phyloP scores from a whole-genome alignment of 176 grass and related monocot genomes.

The Tillandsia fasciculata region DNA sequence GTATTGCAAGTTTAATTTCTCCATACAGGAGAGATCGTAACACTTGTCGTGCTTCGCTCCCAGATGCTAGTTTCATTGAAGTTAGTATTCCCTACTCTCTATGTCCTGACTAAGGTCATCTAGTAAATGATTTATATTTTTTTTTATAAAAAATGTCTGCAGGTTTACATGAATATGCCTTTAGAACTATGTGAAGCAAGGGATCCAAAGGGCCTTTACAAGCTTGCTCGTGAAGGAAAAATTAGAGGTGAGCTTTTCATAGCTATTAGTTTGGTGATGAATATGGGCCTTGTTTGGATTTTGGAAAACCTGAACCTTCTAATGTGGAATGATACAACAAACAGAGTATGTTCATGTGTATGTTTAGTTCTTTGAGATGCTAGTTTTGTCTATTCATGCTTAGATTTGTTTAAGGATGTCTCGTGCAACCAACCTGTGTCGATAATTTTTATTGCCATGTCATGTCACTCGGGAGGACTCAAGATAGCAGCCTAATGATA shows the following conservation, averaged over 20 bases:
- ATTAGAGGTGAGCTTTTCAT: constrained; percentile 61
- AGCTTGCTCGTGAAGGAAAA: constrained; percentile 91
- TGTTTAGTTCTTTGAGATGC: too few relatives aligned
- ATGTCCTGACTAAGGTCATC: not conserved
- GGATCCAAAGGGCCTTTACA: constrained; percentile 96
- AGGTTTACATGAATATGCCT: constrained; percentile 99
- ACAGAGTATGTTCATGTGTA: too few relatives aligned
- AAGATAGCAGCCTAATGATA: too few relatives aligned
- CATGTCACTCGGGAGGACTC: too few relatives aligned
- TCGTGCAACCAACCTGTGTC: too few relatives aligned
- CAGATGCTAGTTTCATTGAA: constrained; percentile 79
- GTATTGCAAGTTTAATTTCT: constrained; percentile 97
- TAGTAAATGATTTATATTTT: not conserved
- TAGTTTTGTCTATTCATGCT: too few relatives aligned
- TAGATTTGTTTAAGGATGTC: too few relatives aligned
- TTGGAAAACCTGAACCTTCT: not conserved
- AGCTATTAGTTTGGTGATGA: not conserved
- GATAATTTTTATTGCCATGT: too few relatives aligned
- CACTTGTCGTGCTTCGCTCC: constrained; percentile 61
- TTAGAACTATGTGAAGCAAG: constrained; percentile 87
- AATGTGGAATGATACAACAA: too few relatives aligned
- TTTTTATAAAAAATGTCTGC: not conserved
- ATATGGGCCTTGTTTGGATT: not conserved
- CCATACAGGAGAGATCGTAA: constrained; percentile 77
- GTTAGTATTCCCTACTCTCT: constrained; percentile 29